Evolutionary conservation across 495 filamentous ascomycete genomes (phyloP), one percentile per base, ranked within the genome.

Genomic region (Evansstolkia leycettana): DNA sequence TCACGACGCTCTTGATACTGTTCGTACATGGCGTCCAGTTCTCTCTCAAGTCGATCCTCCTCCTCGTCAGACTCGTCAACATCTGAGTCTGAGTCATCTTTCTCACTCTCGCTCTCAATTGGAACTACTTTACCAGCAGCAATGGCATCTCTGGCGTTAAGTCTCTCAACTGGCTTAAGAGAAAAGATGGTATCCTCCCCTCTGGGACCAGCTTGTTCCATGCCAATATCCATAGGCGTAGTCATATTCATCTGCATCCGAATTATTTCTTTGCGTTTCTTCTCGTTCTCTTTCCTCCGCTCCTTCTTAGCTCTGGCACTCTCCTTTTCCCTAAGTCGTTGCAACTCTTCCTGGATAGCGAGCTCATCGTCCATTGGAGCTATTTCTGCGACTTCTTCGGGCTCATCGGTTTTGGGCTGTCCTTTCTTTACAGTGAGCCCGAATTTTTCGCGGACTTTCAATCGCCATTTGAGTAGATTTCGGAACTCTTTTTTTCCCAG

Each of bases 241-340:
- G 78, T 84, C 92, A 98, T 96, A 57, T 94, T 75, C 66, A 98
- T 74, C 58, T 98, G 92, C 80, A 96, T 76, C 31, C 90, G 80
- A 18, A 88, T 66, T 36, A 94, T 88, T 38, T 94, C 88, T 54
- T 81, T 86, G 43, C 80, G 77, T 60, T 87, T 94, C 50, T 76
- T 76, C 55, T 94, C 88, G 42, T 95, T 95, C 26, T 88, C 84
- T 45, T 72, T 78, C 40, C 85, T 66, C 39, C 80, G 67, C 47
- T 87, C 81, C 39, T 82, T 76, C 62, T 89, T 94, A 56, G 76
- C 84, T 44, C 74, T 72, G 28, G 75, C 42, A 16, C 49, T 70
- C 39, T 88, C 83, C 47, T 79, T 80, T 8, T 94, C 84, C 34
- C 80, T 76, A 34, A 96, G 65, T 12, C 69, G 70, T 38, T 88